Conservation (phyloP, 495 filamentous ascomycete genomes). For the Aspergillus conjunctus region DNA sequence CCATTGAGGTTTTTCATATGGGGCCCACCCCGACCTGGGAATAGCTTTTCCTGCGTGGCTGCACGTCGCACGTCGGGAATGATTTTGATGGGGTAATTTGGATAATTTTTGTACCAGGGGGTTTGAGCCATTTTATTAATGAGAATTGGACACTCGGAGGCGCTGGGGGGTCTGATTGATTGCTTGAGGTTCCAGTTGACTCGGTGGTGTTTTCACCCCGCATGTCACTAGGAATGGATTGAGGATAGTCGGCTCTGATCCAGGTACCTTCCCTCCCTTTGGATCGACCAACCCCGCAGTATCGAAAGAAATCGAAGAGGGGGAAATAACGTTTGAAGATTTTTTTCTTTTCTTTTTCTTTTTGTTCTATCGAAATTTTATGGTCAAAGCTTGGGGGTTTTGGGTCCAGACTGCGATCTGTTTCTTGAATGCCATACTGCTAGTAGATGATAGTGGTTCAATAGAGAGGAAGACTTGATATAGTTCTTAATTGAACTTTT, state of each 20-base stretch:
- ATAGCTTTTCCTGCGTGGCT: background rate
- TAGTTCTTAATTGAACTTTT: too few species aligned
- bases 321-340: conserved; percentile 1
- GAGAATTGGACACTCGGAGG: conserved; percentile 12
- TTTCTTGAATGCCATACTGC: background rate
- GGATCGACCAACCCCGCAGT: conserved; percentile 29
- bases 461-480: background rate
- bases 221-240: conserved; percentile 24
- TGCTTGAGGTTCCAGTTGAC: conserved; percentile 6
- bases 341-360: conserved; percentile 1
- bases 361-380: background rate
- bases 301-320: background rate
- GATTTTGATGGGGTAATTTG: conserved; percentile 25
- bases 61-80: conserved; percentile 7
- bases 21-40: conserved; percentile 11
- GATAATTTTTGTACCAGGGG: conserved; percentile 5
- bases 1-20: background rate
- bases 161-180: conserved; percentile 4
- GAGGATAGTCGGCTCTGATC: conserved; percentile 25
- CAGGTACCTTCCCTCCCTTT: conserved; percentile 27
- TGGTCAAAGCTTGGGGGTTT: background rate
- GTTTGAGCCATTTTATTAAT: conserved; percentile 28
- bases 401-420: too few species aligned
- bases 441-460: background rate
- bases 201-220: conserved; percentile 17